Conservation (phyloP, 2,329 filamentous ascomycete species). For the Sporothrix phasma region DNA sequence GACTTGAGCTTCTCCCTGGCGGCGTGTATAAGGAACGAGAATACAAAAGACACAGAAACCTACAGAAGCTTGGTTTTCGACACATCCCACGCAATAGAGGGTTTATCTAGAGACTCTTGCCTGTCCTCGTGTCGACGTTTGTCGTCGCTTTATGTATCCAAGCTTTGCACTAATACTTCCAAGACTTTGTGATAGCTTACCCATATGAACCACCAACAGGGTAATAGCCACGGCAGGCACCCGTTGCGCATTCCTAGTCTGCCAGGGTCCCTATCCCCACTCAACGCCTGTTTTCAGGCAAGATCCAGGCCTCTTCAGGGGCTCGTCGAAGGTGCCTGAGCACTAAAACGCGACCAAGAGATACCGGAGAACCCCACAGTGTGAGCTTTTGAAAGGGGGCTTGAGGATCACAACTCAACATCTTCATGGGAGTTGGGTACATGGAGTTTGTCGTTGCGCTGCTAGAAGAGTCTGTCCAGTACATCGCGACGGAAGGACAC, state of each 20-base stretch:
- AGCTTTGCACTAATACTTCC: background rate
- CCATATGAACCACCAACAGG: background rate
- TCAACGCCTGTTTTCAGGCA: background rate
- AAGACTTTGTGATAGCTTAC: background rate
- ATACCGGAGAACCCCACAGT: background rate
- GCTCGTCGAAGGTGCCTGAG: background rate
- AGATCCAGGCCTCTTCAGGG: background rate
- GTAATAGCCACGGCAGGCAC: slow-evolving; percentile 2
- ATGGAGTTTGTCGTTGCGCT: background rate
- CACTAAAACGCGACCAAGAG: background rate
- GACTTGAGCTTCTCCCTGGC: background rate
- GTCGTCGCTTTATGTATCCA: background rate
- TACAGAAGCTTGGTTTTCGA: background rate
- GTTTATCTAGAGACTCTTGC: too few relatives aligned
- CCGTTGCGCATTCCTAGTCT: slow-evolving; percentile 8
- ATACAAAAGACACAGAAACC: background rate
- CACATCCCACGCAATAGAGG: too few relatives aligned
- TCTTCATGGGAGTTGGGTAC: too few relatives aligned
- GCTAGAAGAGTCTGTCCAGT: background rate
- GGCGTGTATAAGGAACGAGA: background rate
- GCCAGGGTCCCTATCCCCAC: slow-evolving; percentile 8
- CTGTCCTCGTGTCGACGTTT: background rate
- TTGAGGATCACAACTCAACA: background rate
- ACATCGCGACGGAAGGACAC: background rate
- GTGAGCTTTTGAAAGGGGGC: background rate